phyloP scores from a whole-genome alignment of 1,139 yeast genomes.

The Geotrichum phurueaensis region DNA sequence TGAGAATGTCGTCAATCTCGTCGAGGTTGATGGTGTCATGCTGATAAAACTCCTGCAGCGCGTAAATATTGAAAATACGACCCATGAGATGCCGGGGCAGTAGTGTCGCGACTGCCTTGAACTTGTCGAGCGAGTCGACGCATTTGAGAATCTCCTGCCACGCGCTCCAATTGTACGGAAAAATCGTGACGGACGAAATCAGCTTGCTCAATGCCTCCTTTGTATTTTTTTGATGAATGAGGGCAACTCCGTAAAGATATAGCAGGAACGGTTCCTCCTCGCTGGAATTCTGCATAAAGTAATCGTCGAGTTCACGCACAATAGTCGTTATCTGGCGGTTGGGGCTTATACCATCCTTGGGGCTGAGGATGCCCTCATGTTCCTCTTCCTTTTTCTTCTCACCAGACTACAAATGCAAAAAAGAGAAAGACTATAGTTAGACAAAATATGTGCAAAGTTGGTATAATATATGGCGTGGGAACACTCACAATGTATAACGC shows the following conservation, averaged over 20 bases:
- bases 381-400: conserved; percentile 72
- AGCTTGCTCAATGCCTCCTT: conserved; percentile 55
- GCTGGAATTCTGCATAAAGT: conserved; percentile 8
- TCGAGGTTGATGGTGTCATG: conserved; percentile 42
- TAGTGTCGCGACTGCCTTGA: conserved; percentile 5
- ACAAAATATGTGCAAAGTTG: neutral
- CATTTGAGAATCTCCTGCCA: conserved; percentile 80
- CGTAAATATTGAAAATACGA: conserved; percentile 59
- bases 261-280: conserved; percentile 53
- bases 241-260: conserved; percentile 57
- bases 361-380: conserved; percentile 56
- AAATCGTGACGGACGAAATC: conserved; percentile 51
- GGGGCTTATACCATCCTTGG: conserved; percentile 37
- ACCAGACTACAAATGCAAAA: conserved; percentile 40
- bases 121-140: conserved; percentile 52
- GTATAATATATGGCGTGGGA: neutral
- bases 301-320: conserved; percentile 30
- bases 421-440: neutral
- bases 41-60: conserved; percentile 77
- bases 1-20: conserved; percentile 42
- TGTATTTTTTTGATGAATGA: conserved; percentile 56
- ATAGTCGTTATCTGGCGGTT: conserved; percentile 35
- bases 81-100: conserved; percentile 39
- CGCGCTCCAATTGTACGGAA: conserved; percentile 90
- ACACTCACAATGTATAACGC: conserved; percentile 46